Evolutionary conservation across 1,284 basidiomycete genomes (phyloP).

Genomic region (Austroboletus niveus): DNA sequence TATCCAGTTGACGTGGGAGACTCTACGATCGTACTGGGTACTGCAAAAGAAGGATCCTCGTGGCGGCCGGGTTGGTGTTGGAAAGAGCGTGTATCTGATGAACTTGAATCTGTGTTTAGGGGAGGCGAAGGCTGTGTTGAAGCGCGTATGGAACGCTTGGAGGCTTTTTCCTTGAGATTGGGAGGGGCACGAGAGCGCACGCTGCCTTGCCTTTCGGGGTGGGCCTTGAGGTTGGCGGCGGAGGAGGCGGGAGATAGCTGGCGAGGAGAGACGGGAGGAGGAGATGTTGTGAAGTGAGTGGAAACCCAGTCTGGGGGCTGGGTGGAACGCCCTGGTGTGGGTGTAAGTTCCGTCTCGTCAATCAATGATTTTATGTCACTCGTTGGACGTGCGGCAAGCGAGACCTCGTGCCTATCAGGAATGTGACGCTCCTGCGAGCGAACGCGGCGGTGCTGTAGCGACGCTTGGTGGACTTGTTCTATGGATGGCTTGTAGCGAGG

Average conservation of each 20-base stretch:
- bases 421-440: slow-evolving; percentile 33
- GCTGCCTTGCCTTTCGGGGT: slow-evolving; percentile 22
- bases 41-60: slow-evolving; percentile 14
- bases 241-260: slow-evolving; percentile 38
- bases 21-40: slow-evolving; percentile 38
- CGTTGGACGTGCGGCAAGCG: slow-evolving; percentile 32
- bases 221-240: slow-evolving; percentile 38
- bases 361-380: slow-evolving; percentile 18
- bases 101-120: slow-evolving; percentile 22
- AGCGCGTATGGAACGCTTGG: slow-evolving; percentile 27
- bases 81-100: slow-evolving; percentile 7
- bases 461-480: slow-evolving; percentile 20
- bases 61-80: slow-evolving; percentile 17
- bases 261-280: slow-evolving; percentile 15
- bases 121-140: slow-evolving; percentile 30
- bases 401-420: slow-evolving; percentile 31
- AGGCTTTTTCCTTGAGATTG: slow-evolving; percentile 16
- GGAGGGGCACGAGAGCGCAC: slow-evolving; percentile 1
- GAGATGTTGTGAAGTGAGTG: slow-evolving; percentile 7
- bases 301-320: slow-evolving; percentile 24
- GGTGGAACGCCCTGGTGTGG: slow-evolving; percentile 21
- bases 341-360: slow-evolving; percentile 31
- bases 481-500: slow-evolving; percentile 7
- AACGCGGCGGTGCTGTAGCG: slow-evolving; percentile 27
- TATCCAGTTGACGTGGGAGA: slow-evolving; percentile 43